Evolutionary conservation across 495 filamentous ascomycete species (phyloP).

Genomic region (Aspergillus haitiensis): DNA sequence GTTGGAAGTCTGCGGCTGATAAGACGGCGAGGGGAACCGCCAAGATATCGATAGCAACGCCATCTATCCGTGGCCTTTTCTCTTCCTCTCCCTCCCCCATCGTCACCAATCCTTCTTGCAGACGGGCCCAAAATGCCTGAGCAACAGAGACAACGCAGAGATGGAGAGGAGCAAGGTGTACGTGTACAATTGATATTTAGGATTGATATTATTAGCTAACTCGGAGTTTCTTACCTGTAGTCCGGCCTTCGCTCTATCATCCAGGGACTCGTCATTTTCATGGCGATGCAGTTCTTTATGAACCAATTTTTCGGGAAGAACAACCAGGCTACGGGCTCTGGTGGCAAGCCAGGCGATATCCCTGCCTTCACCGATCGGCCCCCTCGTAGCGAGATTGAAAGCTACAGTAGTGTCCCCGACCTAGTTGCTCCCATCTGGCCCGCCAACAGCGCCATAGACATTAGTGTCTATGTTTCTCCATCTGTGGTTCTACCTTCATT

Average conservation of each 20-base stretch:
- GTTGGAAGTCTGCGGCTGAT: neutral
- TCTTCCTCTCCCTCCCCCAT: slow-evolving; percentile 19
- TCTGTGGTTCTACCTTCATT: slow-evolving; percentile 69
- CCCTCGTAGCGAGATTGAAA: slow-evolving; percentile 55
- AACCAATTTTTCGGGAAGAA: slow-evolving; percentile 58
- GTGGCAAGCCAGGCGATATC: slow-evolving; percentile 51
- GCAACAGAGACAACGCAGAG: slow-evolving; percentile 40
- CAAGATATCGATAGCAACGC: slow-evolving; percentile 22
- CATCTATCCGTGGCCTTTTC: slow-evolving; percentile 30
- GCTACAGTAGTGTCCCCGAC: slow-evolving; percentile 74
- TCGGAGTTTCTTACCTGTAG: slow-evolving; percentile 36
- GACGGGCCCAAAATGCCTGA: slow-evolving; percentile 43
- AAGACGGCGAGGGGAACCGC: slow-evolving; percentile 5
- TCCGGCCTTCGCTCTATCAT: slow-evolving; percentile 55
- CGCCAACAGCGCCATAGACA: slow-evolving; percentile 71
- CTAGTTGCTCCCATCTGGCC: slow-evolving; percentile 87
- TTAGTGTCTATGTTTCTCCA: slow-evolving; percentile 79
- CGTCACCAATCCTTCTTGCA: slow-evolving; percentile 13
- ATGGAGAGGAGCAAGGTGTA: slow-evolving; percentile 40
- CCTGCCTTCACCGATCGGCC: slow-evolving; percentile 69
- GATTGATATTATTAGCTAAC: slow-evolving; percentile 19
- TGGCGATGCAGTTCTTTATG: slow-evolving; percentile 64
- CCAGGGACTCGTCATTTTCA: slow-evolving; percentile 69
- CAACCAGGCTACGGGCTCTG: slow-evolving; percentile 39
- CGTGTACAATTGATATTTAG: slow-evolving; percentile 23